phyloP scores from a whole-genome alignment of 1,284 basidiomycete genomes.

The Apiotrichum domesticum region DNA sequence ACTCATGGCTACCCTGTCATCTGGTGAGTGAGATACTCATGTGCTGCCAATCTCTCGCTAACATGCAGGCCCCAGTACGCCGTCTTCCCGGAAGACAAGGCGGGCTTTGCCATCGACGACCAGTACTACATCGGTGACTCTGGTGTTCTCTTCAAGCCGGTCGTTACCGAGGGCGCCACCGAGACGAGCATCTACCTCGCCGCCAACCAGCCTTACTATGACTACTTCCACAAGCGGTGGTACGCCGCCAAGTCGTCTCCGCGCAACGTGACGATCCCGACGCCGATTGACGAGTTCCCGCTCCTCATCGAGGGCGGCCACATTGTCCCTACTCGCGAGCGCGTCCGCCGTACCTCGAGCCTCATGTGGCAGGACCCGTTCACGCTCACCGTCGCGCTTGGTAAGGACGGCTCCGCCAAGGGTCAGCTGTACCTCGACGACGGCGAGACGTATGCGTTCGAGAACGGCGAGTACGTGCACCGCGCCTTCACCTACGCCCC shows the following conservation, averaged over 20 bases:
- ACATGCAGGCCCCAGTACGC: slow-evolving; percentile 71
- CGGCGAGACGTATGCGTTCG: slow-evolving; percentile 75
- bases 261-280: slow-evolving; percentile 65
- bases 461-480: slow-evolving; percentile 76
- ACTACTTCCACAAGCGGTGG: slow-evolving; percentile 71
- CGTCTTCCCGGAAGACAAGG: slow-evolving; percentile 78
- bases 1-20: slow-evolving; percentile 72
- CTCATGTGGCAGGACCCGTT: slow-evolving; percentile 90
- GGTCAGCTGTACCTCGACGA: slow-evolving; percentile 96
- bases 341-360: slow-evolving; percentile 75
- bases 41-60: neutral
- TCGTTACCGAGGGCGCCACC: slow-evolving; percentile 67
- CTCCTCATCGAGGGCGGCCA: slow-evolving; percentile 87
- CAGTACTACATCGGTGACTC: slow-evolving; percentile 89
- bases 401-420: slow-evolving; percentile 58
- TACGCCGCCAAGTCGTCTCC: slow-evolving; percentile 62
- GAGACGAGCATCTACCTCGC: slow-evolving; percentile 76
- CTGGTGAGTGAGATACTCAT: slow-evolving; percentile 47
- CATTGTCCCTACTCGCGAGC: slow-evolving; percentile 78
- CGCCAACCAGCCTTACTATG: slow-evolving; percentile 88
- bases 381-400: slow-evolving; percentile 79
- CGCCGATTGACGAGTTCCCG: slow-evolving; percentile 73
- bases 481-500: slow-evolving; percentile 57
- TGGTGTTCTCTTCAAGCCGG: slow-evolving; percentile 86
- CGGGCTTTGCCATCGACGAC: slow-evolving; percentile 82